Conservation (phyloP, 2,329 filamentous ascomycete species). For the Exophiala sp. region DNA sequence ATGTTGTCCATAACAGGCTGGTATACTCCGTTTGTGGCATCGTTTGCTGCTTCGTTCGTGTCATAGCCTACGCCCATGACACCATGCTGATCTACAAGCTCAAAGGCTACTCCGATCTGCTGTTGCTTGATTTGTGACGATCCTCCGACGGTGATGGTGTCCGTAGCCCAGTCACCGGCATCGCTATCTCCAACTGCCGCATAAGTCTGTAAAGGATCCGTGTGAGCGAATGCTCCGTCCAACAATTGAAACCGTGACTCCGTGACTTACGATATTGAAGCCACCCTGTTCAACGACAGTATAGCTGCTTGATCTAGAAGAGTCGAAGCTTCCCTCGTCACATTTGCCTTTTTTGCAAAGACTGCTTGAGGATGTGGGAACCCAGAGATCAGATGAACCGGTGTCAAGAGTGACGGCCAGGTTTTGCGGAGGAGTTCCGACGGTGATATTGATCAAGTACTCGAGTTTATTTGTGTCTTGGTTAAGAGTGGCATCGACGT, state of each 20-base stretch:
- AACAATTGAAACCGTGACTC: not conserved
- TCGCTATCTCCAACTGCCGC: conserved; percentile 20
- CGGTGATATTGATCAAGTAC: conserved; percentile 23
- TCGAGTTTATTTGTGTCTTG: conserved; percentile 17
- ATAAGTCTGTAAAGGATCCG: conserved; percentile 16
- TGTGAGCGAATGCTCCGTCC: not conserved
- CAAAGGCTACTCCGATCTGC: conserved; percentile 20
- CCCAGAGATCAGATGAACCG: conserved; percentile 21
- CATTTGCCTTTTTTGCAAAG: conserved; percentile 19
- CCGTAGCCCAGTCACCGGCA: conserved; percentile 22
- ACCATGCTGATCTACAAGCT: conserved; percentile 18
- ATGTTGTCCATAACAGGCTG: conserved; percentile 21
- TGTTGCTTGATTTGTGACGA: conserved; percentile 15
- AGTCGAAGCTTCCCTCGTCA: conserved; percentile 17
- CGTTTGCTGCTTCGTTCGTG: conserved; percentile 13
- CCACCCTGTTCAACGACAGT: conserved; percentile 15
- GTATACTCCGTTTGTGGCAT: conserved; percentile 12
- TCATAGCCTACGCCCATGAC: conserved; percentile 25
- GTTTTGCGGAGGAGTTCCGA: conserved; percentile 25
- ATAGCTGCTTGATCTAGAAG: conserved; percentile 15
- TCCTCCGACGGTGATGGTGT: conserved; percentile 19
- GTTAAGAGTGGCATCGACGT: conserved; percentile 7
- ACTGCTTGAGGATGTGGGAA: conserved; percentile 12
- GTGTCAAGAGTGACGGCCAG: conserved; percentile 23
- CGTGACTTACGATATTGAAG: conserved; percentile 21